Percentiles rank a stretch among this genome's conserved stretches.
Conservation (phyloP, 352 stramenopile species). For the Phytophthora melonis region DNA sequence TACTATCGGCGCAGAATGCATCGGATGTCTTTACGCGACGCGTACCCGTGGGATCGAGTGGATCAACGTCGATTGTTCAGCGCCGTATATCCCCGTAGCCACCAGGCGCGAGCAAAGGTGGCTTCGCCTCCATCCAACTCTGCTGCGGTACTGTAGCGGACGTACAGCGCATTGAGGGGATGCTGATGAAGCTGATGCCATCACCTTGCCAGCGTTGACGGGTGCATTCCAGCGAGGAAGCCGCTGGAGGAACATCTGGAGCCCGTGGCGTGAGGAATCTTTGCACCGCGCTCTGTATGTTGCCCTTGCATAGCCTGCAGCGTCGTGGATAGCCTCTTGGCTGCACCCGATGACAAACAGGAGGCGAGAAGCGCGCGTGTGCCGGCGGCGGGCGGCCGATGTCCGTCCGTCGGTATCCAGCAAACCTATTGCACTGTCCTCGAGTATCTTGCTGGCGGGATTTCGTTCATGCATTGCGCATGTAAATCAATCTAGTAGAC, state of each 20-base stretch:
- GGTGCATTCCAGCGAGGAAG: slow-evolving; percentile 27
- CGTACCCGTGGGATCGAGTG: slow-evolving; percentile 25
- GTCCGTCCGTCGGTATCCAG: too few relatives aligned
- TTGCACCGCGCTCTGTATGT: slow-evolving; percentile 32
- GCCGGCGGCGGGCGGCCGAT: neutral
- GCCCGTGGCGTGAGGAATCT: slow-evolving; percentile 19
- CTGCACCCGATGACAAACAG: slow-evolving; percentile 9
- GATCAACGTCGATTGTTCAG: slow-evolving; percentile 35
- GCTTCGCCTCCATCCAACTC: slow-evolving; percentile 25
- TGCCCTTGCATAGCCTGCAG: slow-evolving; percentile 19
- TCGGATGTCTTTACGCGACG: slow-evolving; percentile 20
- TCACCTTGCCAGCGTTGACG: slow-evolving; percentile 13
- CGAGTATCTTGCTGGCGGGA: too few relatives aligned
- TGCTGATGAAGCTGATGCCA: slow-evolving; percentile 18
- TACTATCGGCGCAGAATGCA: slow-evolving; percentile 23
- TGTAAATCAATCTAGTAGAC: slow-evolving; percentile 2
- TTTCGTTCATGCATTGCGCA: too few relatives aligned
- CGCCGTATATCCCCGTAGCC: slow-evolving; percentile 21
- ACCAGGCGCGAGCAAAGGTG: slow-evolving; percentile 13
- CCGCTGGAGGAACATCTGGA: slow-evolving; percentile 33
- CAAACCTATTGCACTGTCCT: too few relatives aligned
- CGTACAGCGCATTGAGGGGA: neutral
- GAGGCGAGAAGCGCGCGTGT: slow-evolving; percentile 9
- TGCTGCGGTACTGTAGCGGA: neutral
- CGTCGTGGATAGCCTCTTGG: slow-evolving; percentile 23